Base-by-base conservation (phyloP, 208 protist genomes). In the Crithidia brevicula region DNA sequence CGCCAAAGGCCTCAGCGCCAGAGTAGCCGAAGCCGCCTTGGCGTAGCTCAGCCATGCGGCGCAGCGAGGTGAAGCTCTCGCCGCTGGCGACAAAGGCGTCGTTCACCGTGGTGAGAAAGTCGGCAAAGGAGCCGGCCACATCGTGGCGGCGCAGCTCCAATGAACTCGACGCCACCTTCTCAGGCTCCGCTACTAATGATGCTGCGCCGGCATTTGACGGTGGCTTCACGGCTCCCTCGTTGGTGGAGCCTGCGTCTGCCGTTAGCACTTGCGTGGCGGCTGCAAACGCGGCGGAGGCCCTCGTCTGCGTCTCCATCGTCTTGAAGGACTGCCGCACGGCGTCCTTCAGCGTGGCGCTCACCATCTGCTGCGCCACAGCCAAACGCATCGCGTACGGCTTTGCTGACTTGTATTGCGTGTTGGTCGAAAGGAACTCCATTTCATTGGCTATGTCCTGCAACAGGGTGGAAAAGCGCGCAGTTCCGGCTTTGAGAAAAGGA, bases 391-490 rank as follows among this genome's bases (percentile, higher is more conserved):
- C 82, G 72, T 96, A 96, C 53, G 65, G 61, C 54, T 85, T 82
- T n/a, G 88, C 81, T 11, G 90, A 96, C 62, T 93, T 88, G 67
- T 91, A 91, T 40, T 85, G 71, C 11, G 73, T 45, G 61, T 93
- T 83, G 20, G 72, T 64, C 15, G 74, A 80, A 11, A 96, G 72
- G 45, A 93, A 96, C 40, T 83, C 60, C 83, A 92, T 91, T 58
- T 93, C 88, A 52, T 77, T 82, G 11, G 85, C 76, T 56, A 96
- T 72, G 31, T 93, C 88, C 74, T 96, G 85, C 43, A 94, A 50
- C 57, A 96, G 83, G 31, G 58, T 56, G 4, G 83, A 76, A 54
- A 92, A 94, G 54, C 86, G 82, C 38, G 73, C 20, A 25, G 91
- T 89, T 1, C 68, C 77, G 9, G 79, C 81, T n/a, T 81, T 82